Conservation (phyloP, 768 basidiomycete species). For the Psilocybe cyanescens region DNA sequence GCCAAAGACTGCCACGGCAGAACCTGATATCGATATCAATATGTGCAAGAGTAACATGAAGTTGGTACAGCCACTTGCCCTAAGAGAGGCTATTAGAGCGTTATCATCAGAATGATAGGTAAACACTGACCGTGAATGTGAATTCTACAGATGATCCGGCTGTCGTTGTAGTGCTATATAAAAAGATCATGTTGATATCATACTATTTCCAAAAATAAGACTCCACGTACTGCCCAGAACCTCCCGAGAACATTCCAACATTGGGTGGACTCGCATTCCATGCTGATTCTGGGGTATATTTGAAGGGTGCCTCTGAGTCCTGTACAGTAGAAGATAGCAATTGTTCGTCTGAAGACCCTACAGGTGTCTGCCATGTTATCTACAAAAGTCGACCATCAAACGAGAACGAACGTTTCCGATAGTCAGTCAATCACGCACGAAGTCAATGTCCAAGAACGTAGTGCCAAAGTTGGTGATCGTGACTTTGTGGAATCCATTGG, state of each 20-base stretch:
- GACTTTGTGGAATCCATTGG: slow-evolving; percentile 39
- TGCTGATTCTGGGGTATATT: slow-evolving; percentile 31
- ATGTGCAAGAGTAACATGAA: background rate
- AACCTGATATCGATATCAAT: slow-evolving; percentile 16
- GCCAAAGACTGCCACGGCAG: slow-evolving; percentile 41
- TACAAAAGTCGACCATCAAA: slow-evolving; percentile 15
- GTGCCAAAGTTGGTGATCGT: slow-evolving; percentile 34
- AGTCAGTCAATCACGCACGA: slow-evolving; percentile 33
- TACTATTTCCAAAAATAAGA: background rate
- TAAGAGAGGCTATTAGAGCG: background rate
- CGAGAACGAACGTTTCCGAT: background rate
- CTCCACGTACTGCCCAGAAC: slow-evolving; percentile 45
- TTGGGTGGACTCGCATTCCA: slow-evolving; percentile 38
- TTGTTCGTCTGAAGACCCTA: slow-evolving; percentile 28
- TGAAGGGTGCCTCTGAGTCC: slow-evolving; percentile 40
- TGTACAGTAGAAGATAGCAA: slow-evolving; percentile 31
- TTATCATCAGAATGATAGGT: background rate
- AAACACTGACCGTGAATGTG: slow-evolving; percentile 26
- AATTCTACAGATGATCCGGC: slow-evolving; percentile 25
- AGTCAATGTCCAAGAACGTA: slow-evolving; percentile 49
- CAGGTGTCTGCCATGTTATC: slow-evolving; percentile 36
- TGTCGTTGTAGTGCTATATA: slow-evolving; percentile 23
- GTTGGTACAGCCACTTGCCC: background rate
- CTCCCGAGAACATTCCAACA: slow-evolving; percentile 46
- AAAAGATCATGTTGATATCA: background rate